phyloP scores from a whole-genome alignment of 2,329 filamentous ascomycete genomes.

The Sporothrix humicola region DNA sequence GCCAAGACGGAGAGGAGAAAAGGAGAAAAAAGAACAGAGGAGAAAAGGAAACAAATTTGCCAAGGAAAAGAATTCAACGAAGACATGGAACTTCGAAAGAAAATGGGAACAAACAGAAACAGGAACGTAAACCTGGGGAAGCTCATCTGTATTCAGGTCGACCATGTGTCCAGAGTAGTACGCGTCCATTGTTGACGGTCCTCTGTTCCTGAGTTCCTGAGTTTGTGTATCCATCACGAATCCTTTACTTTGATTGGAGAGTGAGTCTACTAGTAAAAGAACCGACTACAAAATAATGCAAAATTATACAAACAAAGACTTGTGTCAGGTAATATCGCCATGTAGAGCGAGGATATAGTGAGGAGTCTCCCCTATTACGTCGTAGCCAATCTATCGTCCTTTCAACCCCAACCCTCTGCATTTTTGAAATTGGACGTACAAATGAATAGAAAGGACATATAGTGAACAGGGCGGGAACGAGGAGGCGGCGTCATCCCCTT shows the following conservation, averaged over 20 bases:
- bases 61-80: background rate
- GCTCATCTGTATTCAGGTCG: background rate
- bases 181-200: background rate
- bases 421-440: background rate
- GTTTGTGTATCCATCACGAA: background rate
- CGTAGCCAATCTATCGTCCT: background rate
- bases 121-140: background rate
- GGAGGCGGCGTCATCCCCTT: constrained; percentile 1
- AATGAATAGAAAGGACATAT: background rate
- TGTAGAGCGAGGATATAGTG: background rate
- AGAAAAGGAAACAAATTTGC: constrained; percentile 3
- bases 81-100: background rate
- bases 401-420: constrained; percentile 9
- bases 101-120: background rate
- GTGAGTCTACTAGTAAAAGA: background rate
- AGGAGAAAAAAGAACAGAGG: background rate
- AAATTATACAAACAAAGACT: background rate
- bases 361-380: background rate
- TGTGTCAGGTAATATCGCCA: too few relatives aligned
- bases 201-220: background rate
- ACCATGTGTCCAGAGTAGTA: background rate
- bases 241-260: background rate
- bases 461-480: background rate
- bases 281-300: background rate
- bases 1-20: constrained; percentile 40